These are phyloP conservation scores for Diplogelasinospora grovesii DNA, from an alignment of 495 filamentous ascomycete species.

Conservation along the genomic window DNA sequence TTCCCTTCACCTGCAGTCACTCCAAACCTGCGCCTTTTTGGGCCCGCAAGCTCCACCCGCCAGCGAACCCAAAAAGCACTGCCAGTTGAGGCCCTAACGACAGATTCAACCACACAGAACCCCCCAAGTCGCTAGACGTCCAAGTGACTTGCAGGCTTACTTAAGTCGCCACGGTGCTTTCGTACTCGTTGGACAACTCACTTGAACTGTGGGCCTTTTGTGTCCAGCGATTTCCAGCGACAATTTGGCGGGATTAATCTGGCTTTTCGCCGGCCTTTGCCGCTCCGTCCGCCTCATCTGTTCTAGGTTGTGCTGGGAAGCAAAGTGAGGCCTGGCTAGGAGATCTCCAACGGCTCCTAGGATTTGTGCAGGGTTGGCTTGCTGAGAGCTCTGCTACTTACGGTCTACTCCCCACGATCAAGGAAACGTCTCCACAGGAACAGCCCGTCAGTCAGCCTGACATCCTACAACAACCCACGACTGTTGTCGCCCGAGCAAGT, in stretches of 20 bases:
- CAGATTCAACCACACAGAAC: slow-evolving; percentile 21
- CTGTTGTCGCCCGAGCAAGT: not conserved
- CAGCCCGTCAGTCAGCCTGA: not conserved
- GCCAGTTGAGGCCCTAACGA: slow-evolving; percentile 25
- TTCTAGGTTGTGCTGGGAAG: not conserved
- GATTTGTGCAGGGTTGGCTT: slow-evolving; percentile 17
- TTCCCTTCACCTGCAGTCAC: slow-evolving; percentile 7
- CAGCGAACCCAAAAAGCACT: slow-evolving; percentile 10
- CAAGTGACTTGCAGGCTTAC: slow-evolving; percentile 17
- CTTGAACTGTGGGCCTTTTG: not conserved
- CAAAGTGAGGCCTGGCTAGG: slow-evolving; percentile 1
- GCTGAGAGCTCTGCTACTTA: slow-evolving; percentile 13
- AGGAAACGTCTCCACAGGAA: too few relatives aligned
- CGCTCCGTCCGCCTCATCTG: slow-evolving; percentile 1
- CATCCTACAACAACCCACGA: not conserved
- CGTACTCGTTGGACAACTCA: slow-evolving; percentile 3
- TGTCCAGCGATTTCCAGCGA: not conserved
- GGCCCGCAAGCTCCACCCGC: slow-evolving; percentile 16
- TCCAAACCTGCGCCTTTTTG: slow-evolving; percentile 6
- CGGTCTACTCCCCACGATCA: slow-evolving; percentile 13
- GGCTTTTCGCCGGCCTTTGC: slow-evolving; percentile 1
- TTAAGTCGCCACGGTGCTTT: slow-evolving; percentile 16
- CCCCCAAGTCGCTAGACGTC: slow-evolving; percentile 20
- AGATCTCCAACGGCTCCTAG: slow-evolving; percentile 10
- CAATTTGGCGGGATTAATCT: too few relatives aligned